Conservation (phyloP, 768 basidiomycete species). For the Lentinus brumalis region DNA sequence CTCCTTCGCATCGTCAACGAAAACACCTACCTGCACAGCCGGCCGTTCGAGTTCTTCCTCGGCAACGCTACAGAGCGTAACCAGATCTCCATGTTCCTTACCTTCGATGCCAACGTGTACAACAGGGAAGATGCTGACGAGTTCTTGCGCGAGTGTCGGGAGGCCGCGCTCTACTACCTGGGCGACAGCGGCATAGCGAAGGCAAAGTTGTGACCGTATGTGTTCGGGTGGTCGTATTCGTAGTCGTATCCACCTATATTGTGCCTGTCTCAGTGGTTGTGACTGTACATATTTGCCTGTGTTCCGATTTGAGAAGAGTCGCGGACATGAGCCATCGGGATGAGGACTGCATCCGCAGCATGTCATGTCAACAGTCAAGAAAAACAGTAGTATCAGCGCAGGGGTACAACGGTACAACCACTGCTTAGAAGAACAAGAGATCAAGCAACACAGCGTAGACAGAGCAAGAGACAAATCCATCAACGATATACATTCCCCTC, state of each 20-base stretch:
- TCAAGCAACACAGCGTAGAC: not conserved
- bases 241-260: too few species aligned
- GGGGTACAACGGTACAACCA: too few species aligned
- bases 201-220: not conserved
- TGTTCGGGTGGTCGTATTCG: not conserved
- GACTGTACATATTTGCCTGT: too few species aligned
- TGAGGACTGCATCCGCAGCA: too few species aligned
- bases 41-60: conserved; percentile 51
- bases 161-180: conserved; percentile 36
- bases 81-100: conserved; percentile 36
- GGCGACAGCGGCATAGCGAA: conserved; percentile 8
- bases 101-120: conserved; percentile 50
- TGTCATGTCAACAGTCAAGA: too few species aligned
- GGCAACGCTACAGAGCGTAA: conserved; percentile 39
- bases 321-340: too few species aligned
- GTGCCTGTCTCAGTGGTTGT: too few species aligned
- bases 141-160: conserved; percentile 49
- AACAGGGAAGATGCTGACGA: conserved; percentile 42
- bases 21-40: conserved; percentile 36
- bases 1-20: conserved; percentile 19
- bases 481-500: not conserved
- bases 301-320: too few species aligned
- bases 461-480: not conserved
- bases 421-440: not conserved
- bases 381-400: too few species aligned